Conservation (phyloP, 2,329 filamentous ascomycete genomes). For the Hypomyces perniciosus region DNA sequence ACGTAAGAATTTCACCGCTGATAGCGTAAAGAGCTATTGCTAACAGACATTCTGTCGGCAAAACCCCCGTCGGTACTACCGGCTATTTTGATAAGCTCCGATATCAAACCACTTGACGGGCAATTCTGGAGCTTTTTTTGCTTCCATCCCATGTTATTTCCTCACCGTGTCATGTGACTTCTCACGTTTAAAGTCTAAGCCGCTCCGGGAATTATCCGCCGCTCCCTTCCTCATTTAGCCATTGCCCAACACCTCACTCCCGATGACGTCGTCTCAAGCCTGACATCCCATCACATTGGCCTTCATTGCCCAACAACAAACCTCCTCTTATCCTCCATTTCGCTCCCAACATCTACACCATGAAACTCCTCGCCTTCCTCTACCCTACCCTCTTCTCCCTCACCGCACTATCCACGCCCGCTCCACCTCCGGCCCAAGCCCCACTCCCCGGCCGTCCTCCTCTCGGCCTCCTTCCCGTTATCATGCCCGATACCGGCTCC, state of each 20-base stretch:
- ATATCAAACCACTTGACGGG: too few species aligned
- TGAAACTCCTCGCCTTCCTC: slow-evolving; percentile 7
- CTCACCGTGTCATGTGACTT: too few species aligned
- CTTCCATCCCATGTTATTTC: too few species aligned
- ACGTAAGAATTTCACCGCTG: too few species aligned
- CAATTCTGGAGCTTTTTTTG: too few species aligned
- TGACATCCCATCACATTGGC: neutral
- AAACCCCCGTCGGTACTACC: too few species aligned
- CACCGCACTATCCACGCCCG: slow-evolving; percentile 2
- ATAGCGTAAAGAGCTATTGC: too few species aligned
- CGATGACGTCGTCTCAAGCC: neutral
- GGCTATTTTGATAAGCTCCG: too few species aligned
- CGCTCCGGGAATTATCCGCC: too few species aligned
- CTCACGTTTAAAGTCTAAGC: neutral
- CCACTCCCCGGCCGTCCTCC: slow-evolving; percentile 11
- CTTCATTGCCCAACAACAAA: neutral
- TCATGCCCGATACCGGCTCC: slow-evolving; percentile 19
- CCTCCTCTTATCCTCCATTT: neutral
- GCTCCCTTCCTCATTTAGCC: too few species aligned
- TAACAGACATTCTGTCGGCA: too few species aligned
- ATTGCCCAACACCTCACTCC: neutral
- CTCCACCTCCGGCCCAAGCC: slow-evolving; percentile 2
- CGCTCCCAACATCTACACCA: neutral
- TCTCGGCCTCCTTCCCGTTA: slow-evolving; percentile 22
- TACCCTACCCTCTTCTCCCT: neutral